A percentile compares a stretch with the other conserved stretches of the same genome.
These are phyloP conservation scores for Kondoa malvinella DNA, from an alignment of 768 basidiomycete species.

Conservation along the genomic window DNA sequence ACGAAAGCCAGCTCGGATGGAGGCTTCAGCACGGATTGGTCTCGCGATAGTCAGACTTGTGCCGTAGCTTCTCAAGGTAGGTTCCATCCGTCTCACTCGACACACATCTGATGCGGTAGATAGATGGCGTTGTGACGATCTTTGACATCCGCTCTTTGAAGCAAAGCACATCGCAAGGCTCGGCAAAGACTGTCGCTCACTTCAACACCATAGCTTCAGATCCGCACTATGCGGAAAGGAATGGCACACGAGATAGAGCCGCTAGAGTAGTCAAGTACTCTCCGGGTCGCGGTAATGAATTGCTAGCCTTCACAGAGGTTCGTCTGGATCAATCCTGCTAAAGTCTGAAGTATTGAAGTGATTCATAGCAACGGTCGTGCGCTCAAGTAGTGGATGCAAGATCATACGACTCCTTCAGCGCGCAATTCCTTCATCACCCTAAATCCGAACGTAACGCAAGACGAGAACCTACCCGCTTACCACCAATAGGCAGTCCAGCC, in stretches of 20 bases:
- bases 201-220: slow-evolving; percentile 36
- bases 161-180: slow-evolving; percentile 29
- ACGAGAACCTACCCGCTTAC: background rate
- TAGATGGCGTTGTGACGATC: slow-evolving; percentile 55
- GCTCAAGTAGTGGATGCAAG: slow-evolving; percentile 72
- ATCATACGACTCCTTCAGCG: slow-evolving; percentile 45
- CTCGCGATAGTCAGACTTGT: slow-evolving; percentile 55
- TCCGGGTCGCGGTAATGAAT: slow-evolving; percentile 41
- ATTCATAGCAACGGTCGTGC: slow-evolving; percentile 53
- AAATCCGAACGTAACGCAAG: background rate
- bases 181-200: background rate
- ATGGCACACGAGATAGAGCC: slow-evolving; percentile 38
- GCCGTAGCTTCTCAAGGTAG: slow-evolving; percentile 54
- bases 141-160: slow-evolving; percentile 66
- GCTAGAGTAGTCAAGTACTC: slow-evolving; percentile 74
- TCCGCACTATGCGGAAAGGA: slow-evolving; percentile 41
- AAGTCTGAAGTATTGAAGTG: slow-evolving; percentile 13
- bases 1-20: slow-evolving; percentile 34
- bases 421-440: background rate
- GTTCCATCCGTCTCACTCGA: background rate
- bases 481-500: background rate
- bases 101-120: background rate
- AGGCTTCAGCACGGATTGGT: slow-evolving; percentile 66
- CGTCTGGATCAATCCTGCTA: slow-evolving; percentile 21
- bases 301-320: slow-evolving; percentile 87